Percentiles rank a stretch among this genome's conserved stretches.
These are phyloP conservation scores for Ogataea wickerhamii DNA, from an alignment of 805 yeast genomes.

Conservation along the genomic window DNA sequence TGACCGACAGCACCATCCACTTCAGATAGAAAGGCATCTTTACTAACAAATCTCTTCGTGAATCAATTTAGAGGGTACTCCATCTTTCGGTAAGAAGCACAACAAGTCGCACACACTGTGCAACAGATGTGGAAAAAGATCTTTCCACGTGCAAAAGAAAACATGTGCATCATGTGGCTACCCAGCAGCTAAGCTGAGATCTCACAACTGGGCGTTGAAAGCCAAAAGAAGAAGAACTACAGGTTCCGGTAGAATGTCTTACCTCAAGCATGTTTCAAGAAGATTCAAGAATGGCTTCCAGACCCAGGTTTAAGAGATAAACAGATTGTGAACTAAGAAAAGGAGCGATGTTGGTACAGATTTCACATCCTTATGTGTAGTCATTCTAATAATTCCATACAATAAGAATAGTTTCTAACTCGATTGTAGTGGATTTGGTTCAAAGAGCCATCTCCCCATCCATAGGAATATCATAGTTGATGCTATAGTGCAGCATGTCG, in stretches of 20 bases:
- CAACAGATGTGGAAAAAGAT: constrained; percentile 98
- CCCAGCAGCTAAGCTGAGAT: constrained; percentile 99
- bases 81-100: constrained; percentile 99
- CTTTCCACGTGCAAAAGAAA: constrained; percentile 99
- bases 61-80: constrained; percentile 83
- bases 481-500: constrained; percentile 65
- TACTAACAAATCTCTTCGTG: constrained; percentile 15
- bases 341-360: constrained; percentile 2
- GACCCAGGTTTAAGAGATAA: constrained; percentile 38
- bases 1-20: background rate
- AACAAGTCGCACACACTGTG: constrained; percentile 99
- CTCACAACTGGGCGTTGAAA: constrained; percentile 98
- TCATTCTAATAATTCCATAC: constrained; percentile 12
- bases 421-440: too few species aligned
- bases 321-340: too few species aligned
- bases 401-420: constrained; percentile 5
- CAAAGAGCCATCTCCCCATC: constrained; percentile 4
- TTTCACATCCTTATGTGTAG: constrained; percentile 5
- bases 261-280: constrained; percentile 96
- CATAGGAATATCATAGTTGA: constrained; percentile 41
- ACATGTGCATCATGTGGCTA: constrained; percentile 98
- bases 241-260: constrained; percentile 99
- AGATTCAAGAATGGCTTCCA: constrained; percentile 99
- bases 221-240: constrained; percentile 99
- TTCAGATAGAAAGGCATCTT: constrained; percentile 2